phyloP scores from a whole-genome alignment of 1,284 basidiomycete species.

The Cutaneotrichosporon arboriforme region DNA sequence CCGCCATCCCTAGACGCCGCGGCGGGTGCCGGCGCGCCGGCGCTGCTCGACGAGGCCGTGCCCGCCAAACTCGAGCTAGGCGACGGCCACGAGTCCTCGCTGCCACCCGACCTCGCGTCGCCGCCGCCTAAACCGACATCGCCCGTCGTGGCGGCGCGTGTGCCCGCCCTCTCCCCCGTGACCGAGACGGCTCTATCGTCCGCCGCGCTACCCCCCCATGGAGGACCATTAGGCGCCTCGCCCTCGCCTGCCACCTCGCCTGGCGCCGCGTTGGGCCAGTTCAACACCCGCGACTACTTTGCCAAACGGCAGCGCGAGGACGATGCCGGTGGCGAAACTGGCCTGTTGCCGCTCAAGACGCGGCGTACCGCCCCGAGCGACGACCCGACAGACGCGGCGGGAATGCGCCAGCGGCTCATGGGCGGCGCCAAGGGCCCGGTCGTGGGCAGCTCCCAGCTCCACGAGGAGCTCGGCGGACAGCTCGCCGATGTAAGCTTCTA shows the following conservation, averaged over 20 bases:
- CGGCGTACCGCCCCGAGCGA: neutral
- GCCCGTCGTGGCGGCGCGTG: neutral
- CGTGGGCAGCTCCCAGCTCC: conserved; percentile 39
- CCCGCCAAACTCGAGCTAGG: conserved; percentile 12
- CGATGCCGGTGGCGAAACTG: conserved; percentile 25
- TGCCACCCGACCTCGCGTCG: conserved; percentile 2
- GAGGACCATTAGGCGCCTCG: too few relatives aligned
- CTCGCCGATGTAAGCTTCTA: conserved; percentile 41
- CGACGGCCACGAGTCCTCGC: neutral
- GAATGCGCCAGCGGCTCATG: conserved; percentile 16
- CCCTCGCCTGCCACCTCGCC: too few relatives aligned
- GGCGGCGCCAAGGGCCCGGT: conserved; percentile 6
- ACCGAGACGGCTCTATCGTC: neutral
- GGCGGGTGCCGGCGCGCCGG: conserved; percentile 5
- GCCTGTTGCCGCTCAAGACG: conserved; percentile 31
- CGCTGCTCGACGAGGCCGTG: conserved; percentile 11
- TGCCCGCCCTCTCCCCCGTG: neutral
- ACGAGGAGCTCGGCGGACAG: conserved; percentile 48
- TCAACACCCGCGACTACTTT: conserved; percentile 30
- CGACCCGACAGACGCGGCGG: conserved; percentile 9
- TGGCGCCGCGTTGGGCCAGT: too few relatives aligned
- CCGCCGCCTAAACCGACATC: neutral
- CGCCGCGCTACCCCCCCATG: too few relatives aligned
- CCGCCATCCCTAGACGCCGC: conserved; percentile 13
- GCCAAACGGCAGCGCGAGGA: conserved; percentile 25